These are phyloP conservation scores for Sarocladium strictum DNA, from an alignment of 2,329 filamentous ascomycete genomes.

Conservation along the genomic window DNA sequence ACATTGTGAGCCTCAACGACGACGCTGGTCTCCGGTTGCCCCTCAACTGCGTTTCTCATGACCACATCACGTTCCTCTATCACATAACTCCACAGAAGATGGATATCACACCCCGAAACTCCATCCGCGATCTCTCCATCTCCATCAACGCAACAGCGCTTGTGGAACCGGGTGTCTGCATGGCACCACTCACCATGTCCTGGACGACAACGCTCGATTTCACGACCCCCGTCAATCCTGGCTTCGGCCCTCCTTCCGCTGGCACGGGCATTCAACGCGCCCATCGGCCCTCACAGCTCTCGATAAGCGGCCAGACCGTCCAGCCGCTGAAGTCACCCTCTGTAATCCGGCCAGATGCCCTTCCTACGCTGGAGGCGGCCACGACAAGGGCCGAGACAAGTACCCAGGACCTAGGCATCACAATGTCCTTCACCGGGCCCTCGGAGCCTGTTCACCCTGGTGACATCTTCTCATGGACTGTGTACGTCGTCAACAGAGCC, in stretches of 20 bases:
- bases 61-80: conserved; percentile 72
- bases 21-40: conserved; percentile 42
- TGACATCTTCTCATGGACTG: conserved; percentile 63
- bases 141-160: conserved; percentile 54
- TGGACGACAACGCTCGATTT: conserved; percentile 69
- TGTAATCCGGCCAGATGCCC: conserved; percentile 51
- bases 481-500: conserved; percentile 71
- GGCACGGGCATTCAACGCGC: conserved; percentile 55
- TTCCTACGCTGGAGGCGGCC: conserved; percentile 53
- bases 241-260: conserved; percentile 48
- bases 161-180: conserved; percentile 49
- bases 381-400: conserved; percentile 38
- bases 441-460: conserved; percentile 50
- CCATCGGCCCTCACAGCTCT: conserved; percentile 59
- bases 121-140: conserved; percentile 50
- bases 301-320: conserved; percentile 47
- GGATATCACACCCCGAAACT: conserved; percentile 38
- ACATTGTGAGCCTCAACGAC: conserved; percentile 51
- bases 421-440: conserved; percentile 67
- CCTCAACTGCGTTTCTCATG: conserved; percentile 60
- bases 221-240: conserved; percentile 57
- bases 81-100: conserved; percentile 49
- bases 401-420: conserved; percentile 61
- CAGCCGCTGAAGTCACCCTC: conserved; percentile 53
- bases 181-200: conserved; percentile 55